phyloP scores from a whole-genome alignment of 345 rosid genomes.

The Bruguiera gymnorhiza region DNA sequence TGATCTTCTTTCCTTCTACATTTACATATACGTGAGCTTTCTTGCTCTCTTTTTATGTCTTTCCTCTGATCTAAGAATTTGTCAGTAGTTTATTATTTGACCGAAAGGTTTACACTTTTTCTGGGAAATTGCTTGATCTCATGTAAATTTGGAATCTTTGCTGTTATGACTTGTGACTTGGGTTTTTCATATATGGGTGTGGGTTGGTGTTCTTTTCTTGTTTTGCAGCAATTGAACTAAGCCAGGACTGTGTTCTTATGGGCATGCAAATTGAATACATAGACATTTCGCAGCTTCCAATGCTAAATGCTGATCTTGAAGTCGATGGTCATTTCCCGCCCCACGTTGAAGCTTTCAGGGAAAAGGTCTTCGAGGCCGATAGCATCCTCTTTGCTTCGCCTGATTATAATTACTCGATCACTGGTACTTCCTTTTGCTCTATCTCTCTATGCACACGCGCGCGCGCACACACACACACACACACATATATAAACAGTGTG shows the following conservation, averaged over 20 bases:
- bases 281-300: conserved; percentile 15
- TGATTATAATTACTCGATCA: conserved; percentile 67
- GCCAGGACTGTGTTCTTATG: conserved; percentile 8
- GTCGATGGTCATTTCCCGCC: conserved; percentile 54
- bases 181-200: not conserved
- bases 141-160: conserved; percentile 18
- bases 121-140: conserved; percentile 26
- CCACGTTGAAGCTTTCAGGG: conserved; percentile 62
- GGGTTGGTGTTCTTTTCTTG: not conserved
- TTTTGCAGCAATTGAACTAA: conserved; percentile 14
- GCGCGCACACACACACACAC: not conserved
- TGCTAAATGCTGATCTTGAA: conserved; percentile 24
- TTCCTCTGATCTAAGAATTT: not conserved
- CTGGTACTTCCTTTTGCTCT: conserved; percentile 34
- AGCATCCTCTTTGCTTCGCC: conserved; percentile 78
- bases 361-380: conserved; percentile 57
- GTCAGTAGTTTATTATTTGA: not conserved
- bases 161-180: not conserved
- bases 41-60: not conserved
- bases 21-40: not conserved
- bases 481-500: not conserved
- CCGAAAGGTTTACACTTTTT: not conserved
- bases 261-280: conserved; percentile 19
- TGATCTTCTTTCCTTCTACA: not conserved
- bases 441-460: too few relatives aligned